Percentiles rank a stretch among this genome's conserved stretches.
phyloP scores from a whole-genome alignment of 805 yeast species.

The Saturnispora kantuleensis region DNA sequence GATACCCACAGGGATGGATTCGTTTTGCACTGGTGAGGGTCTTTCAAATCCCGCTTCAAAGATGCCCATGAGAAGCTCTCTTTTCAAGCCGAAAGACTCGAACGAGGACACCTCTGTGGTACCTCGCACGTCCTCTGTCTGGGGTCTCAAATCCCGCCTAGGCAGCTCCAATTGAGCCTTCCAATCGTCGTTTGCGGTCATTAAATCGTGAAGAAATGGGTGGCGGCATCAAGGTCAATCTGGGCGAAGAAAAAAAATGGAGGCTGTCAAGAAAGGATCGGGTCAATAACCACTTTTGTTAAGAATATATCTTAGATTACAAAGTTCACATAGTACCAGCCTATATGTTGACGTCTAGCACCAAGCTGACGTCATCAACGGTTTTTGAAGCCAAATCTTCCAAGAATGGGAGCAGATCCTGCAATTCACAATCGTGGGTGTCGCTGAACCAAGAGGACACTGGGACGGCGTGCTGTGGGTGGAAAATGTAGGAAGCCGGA shows the following conservation, averaged over 20 bases:
- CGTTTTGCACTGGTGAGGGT: conserved; percentile 97
- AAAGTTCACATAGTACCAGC: neutral
- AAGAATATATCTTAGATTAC: too few species aligned
- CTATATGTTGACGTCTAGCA: conserved; percentile 62
- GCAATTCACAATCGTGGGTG: conserved; percentile 89
- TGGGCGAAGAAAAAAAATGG: too few species aligned
- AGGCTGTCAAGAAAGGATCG: too few species aligned
- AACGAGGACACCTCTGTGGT: conserved; percentile 77
- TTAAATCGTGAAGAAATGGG: neutral
- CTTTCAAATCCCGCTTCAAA: conserved; percentile 98
- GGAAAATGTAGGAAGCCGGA: conserved; percentile 96
- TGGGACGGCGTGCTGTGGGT: conserved; percentile 96
- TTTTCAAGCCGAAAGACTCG: conserved; percentile 83
- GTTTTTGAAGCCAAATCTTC: conserved; percentile 66
- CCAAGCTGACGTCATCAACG: conserved; percentile 79
- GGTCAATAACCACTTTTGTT: neutral
- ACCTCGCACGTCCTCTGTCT: conserved; percentile 89
- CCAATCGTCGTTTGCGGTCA: conserved; percentile 42
- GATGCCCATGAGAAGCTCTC: conserved; percentile 95
- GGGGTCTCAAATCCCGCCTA: conserved; percentile 82
- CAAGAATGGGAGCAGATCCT: conserved; percentile 83
- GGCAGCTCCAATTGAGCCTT: conserved; percentile 68
- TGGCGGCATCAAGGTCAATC: too few species aligned
- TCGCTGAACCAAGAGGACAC: conserved; percentile 98
- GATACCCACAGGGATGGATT: conserved; percentile 88